These are phyloP conservation scores for Leucoagaricus sp. DNA, from an alignment of 1,284 basidiomycete species.

Conservation along the genomic window DNA sequence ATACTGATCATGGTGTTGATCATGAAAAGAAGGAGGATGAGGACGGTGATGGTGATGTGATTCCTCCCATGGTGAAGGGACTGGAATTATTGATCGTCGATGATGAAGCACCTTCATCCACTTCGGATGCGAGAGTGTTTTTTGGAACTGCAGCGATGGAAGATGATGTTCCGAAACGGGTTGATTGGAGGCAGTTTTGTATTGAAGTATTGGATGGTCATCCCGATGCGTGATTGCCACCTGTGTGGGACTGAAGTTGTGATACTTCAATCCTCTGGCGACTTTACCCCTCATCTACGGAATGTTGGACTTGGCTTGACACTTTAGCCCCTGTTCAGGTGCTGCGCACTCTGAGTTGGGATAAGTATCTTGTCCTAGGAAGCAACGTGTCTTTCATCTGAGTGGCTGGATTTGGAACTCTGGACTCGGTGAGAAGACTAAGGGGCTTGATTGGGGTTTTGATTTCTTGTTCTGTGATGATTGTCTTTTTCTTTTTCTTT, in stretches of 20 bases:
- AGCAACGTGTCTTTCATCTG: neutral
- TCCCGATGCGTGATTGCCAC: neutral
- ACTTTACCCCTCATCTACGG: no score
- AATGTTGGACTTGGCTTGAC: no score
- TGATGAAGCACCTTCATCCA: constrained; percentile 28
- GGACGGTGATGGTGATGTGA: neutral
- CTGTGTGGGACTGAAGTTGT: neutral
- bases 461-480: neutral
- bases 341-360: no score
- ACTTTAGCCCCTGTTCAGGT: no score
- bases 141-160: constrained; percentile 20
- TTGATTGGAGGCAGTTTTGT: constrained; percentile 50
- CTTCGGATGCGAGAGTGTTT: constrained; percentile 18
- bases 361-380: no score
- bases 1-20: neutral
- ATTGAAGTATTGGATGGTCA: constrained; percentile 23
- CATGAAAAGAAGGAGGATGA: no score
- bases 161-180: constrained; percentile 34
- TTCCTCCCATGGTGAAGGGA: neutral
- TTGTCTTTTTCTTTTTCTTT: neutral
- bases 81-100: constrained; percentile 22
- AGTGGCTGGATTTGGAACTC: neutral
- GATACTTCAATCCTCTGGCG: neutral
- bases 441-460: neutral
- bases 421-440: neutral